Percentiles rank a stretch among this genome's conserved stretches.
phyloP scores from a whole-genome alignment of 1,139 yeast species.

The Candida frijolesensis region DNA sequence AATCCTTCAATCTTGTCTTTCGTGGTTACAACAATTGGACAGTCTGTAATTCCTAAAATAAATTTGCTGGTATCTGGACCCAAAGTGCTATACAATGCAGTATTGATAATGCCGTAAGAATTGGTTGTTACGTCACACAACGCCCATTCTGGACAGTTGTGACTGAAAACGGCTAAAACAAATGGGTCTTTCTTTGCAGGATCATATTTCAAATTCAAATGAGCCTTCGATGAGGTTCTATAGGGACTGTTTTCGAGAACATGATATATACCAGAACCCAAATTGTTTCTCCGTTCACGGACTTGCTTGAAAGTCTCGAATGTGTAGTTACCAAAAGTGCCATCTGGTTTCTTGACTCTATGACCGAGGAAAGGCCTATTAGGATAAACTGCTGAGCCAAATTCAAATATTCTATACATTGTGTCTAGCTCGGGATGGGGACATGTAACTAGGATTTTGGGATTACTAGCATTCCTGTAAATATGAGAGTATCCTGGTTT shows the following conservation, averaged over 20 bases:
- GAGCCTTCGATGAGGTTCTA: constrained; percentile 30
- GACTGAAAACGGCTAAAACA: constrained; percentile 35
- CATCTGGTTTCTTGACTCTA: constrained; percentile 41
- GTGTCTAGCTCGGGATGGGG: constrained; percentile 56
- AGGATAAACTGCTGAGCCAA: constrained; percentile 37
- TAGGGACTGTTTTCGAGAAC: constrained; percentile 47
- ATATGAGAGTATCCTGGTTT: constrained; percentile 53
- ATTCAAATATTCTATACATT: constrained; percentile 49
- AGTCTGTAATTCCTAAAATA: constrained; percentile 33
- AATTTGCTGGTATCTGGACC: constrained; percentile 37
- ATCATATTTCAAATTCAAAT: constrained; percentile 24
- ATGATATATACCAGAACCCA: constrained; percentile 68
- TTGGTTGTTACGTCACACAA: constrained; percentile 39
- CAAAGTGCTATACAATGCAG: constrained; percentile 43
- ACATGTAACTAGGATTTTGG: constrained; percentile 35
- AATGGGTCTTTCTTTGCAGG: constrained; percentile 25
- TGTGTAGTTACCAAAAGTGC: constrained; percentile 45
- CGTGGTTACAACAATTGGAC: constrained; percentile 36
- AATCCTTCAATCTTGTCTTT: constrained; percentile 30
- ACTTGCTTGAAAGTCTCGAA: constrained; percentile 50
- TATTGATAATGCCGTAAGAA: constrained; percentile 35
- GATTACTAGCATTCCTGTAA: constrained; percentile 47
- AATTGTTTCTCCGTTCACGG: constrained; percentile 41
- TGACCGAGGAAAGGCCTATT: constrained; percentile 53
- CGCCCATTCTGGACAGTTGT: constrained; percentile 41